Evolutionary conservation across 805 yeast genomes (phyloP), one percentile per base, ranked within the genome.

Genomic region (Pichia manshurica): DNA sequence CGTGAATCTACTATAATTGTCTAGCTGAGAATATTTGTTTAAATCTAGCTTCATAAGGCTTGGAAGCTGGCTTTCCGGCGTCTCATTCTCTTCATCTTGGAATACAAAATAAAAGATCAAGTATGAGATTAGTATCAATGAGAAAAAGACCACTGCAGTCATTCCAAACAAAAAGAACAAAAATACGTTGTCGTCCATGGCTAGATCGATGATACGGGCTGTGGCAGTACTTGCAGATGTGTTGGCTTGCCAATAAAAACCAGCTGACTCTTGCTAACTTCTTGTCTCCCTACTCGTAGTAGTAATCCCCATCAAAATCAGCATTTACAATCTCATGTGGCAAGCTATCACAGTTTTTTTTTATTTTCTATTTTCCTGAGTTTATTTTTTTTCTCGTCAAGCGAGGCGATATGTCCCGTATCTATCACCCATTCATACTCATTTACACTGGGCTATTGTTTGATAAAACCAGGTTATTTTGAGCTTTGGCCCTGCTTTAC

Each of bases 41-140:
- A 62, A 51, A 20, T 55, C 55, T 10, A 54, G 46, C n/a, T 52
- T 53, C 8, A 60, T 10, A 6, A 42, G 21, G 7, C 37, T 39
- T 9, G 42, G 42, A 22, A 45, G 39, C 19, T 45, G 37, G 23
- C 36, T 42, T 15, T 42, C 33, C 32, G 38, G 22, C 20, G 19
- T 25, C 9, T 32, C 22, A 13, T 28, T 42, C 20, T 45, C 40
- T 9, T 44, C 49, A 19, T 40, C 16, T 9, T 37, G 25, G 19
- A 43, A 34, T n/a, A 45, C 3, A 25, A 33, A 45, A 16, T 15
- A 21, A 8, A 31, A 39, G 19, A 45, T 33, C 16, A 45, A 13
- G 16, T 45, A 45, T 8, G 48, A 39, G 21, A 44, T 20, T 12
- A 21, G 17, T 10, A 40, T 17, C 2, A 40, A 7, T 13, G 33